Evolutionary conservation across 2,329 filamentous ascomycete genomes (phyloP).

Genomic region (Samsoniella hepiali): DNA sequence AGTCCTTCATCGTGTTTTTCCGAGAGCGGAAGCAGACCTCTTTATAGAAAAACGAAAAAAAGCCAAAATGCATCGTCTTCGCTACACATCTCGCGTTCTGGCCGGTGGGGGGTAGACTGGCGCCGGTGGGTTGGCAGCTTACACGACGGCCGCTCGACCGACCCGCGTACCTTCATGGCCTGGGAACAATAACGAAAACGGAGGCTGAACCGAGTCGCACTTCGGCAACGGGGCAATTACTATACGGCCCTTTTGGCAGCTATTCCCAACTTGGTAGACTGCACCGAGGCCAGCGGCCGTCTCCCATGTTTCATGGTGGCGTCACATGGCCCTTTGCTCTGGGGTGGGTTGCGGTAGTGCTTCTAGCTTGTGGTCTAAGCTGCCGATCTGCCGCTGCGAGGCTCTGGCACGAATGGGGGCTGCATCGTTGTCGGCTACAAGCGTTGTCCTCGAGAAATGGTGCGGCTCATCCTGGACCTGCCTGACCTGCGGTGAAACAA

Average conservation of each 20-base stretch:
- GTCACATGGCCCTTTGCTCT: not conserved
- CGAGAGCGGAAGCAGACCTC: not conserved
- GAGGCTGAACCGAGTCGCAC: not conserved
- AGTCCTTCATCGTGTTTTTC: too few species aligned
- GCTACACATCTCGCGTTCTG: not conserved
- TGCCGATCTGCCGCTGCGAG: not conserved
- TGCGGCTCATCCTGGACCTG: too few species aligned
- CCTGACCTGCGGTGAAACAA: not conserved
- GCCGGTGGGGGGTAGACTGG: not conserved
- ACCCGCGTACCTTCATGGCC: not conserved
- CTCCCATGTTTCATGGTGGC: not conserved
- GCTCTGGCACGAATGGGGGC: not conserved
- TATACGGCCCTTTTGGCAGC: not conserved
- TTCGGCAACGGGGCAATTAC: not conserved
- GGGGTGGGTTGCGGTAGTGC: slow-evolving; percentile 4
- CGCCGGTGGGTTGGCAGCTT: not conserved
- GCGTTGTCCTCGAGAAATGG: too few species aligned
- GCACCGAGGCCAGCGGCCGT: not conserved
- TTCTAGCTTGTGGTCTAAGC: not conserved
- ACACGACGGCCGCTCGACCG: not conserved
- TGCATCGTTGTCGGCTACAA: not conserved
- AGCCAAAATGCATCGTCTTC: not conserved
- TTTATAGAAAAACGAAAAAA: not conserved
- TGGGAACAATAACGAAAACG: not conserved
- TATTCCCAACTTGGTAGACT: slow-evolving; percentile 4